Evolutionary conservation across 1,284 basidiomycete species (phyloP), one percentile per base, ranked within the genome.

Genomic region (Volvariella surrecta): DNA sequence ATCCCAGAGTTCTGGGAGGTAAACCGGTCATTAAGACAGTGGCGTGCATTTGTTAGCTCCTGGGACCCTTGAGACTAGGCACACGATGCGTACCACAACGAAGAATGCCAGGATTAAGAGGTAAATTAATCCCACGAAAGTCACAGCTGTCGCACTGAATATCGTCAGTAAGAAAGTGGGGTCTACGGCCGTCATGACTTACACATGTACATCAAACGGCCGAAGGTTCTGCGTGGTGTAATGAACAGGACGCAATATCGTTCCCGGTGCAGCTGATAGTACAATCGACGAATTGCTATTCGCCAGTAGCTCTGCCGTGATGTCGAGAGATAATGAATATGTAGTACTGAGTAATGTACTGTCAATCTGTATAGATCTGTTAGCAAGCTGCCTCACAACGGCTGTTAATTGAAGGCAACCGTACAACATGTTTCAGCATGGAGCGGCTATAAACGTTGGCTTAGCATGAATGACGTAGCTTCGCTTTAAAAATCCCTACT

Each of bases 101-200:
- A 62, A 63, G 46, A 61, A 67, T 0, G 77, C 64, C 28, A 80
- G 60, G 47, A 89, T 87, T 43, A 79, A 62, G 37, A 84, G 64
- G 63, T 88, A 90, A 47, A 89, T 83, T 3, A 86, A 64, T 18
- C 83, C 88, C 19, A 89, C 85, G 47, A 82, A 84, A 1, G 63
- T 66, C 2, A 66, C 60, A 0, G 87, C 89, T 7, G 74, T 68
- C 1, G 85, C 84, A 3, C 86, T 87, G 50, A 18, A 44, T 37
- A 37, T 32, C 32, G 18, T 39, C 28, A 15, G 18, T 44, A 28
- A 28, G 24, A 11, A 28, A 28, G 24, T 6, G 24, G 6, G 24
- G 24, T 11, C 6, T 6, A 11, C 24, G 24, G 24, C 24, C 24
- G 11, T 6, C 32, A 43, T 46, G 19, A 57, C 72, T 35, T 64